Evolutionary conservation across 768 basidiomycete genomes (phyloP).

Genomic region (Dendrothele bispora): DNA sequence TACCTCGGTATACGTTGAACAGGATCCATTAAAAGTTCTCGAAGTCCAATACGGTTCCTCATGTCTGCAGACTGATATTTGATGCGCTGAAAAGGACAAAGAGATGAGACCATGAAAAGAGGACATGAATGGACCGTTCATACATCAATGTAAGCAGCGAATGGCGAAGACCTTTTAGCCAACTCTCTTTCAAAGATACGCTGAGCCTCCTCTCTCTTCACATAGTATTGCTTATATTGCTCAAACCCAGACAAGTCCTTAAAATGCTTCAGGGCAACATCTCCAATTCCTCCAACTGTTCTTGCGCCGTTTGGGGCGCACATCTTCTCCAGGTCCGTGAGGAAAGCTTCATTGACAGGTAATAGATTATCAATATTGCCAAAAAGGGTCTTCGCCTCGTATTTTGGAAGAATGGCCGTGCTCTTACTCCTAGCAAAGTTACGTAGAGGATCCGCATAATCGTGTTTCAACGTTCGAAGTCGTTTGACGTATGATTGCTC

Average conservation of each 20-base stretch:
- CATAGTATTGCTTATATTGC: constrained; percentile 88
- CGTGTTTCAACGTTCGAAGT: constrained; percentile 76
- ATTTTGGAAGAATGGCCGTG: constrained; percentile 83
- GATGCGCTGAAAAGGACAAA: constrained; percentile 62
- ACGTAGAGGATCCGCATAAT: constrained; percentile 91
- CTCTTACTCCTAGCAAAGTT: constrained; percentile 82
- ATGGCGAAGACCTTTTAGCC: constrained; percentile 76
- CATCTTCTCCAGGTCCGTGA: constrained; percentile 82
- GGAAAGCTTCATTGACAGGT: constrained; percentile 86
- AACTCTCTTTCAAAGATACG: constrained; percentile 82
- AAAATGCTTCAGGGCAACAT: constrained; percentile 85
- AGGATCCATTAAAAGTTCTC: constrained; percentile 94
- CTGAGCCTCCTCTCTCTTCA: constrained; percentile 92
- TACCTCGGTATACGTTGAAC: constrained; percentile 96
- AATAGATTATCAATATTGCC: constrained; percentile 91
- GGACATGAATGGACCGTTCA: constrained; percentile 25
- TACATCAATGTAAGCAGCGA: constrained; percentile 87
- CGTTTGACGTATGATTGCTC: constrained; percentile 88
- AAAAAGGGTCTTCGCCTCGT: constrained; percentile 92
- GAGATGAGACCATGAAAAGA: constrained; percentile 11
- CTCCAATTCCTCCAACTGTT: constrained; percentile 70
- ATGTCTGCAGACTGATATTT: constrained; percentile 80
- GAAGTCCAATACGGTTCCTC: constrained; percentile 80
- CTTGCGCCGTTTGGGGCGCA: constrained; percentile 55
- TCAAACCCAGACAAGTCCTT: constrained; percentile 84